A percentile compares a stretch with the other conserved stretches of the same genome.
These are phyloP conservation scores for Vigna angularis DNA, from an alignment of 306 rosid genomes.

Conservation along the genomic window DNA sequence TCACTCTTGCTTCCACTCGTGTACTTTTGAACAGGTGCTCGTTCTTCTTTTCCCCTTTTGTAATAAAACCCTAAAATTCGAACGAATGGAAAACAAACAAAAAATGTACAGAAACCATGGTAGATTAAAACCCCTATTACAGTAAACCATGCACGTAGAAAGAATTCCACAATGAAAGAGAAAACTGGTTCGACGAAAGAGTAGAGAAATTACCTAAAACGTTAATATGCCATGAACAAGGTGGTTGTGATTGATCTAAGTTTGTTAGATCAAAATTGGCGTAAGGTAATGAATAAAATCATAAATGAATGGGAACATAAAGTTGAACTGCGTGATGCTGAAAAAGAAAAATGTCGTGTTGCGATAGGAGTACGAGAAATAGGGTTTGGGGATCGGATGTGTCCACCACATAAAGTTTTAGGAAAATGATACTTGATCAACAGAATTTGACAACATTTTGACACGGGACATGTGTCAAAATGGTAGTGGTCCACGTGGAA, in stretches of 20 bases:
- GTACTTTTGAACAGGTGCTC: not conserved
- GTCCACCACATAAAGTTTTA: too few species aligned
- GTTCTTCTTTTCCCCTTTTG: not conserved
- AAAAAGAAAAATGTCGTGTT: not conserved
- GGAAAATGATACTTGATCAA: too few species aligned
- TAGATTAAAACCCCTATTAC: conserved; percentile 4
- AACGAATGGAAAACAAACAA: not conserved
- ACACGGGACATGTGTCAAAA: too few species aligned
- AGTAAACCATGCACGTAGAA: not conserved
- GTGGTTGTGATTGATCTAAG: not conserved
- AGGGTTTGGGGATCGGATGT: too few species aligned
- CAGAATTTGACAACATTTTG: too few species aligned
- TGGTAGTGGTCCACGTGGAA: too few species aligned
- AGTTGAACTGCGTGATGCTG: not conserved
- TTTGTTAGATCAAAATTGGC: not conserved
- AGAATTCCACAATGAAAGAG: not conserved
- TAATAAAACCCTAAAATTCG: not conserved
- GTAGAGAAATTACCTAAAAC: conserved; percentile 3
- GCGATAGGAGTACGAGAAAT: not conserved
- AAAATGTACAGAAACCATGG: not conserved
- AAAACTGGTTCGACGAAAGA: not conserved
- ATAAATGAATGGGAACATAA: not conserved
- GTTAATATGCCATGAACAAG: not conserved
- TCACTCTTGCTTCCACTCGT: not conserved
- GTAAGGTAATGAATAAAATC: not conserved